phyloP scores from a whole-genome alignment of 257 asterid genomes.

The Capsicum rhomboideum region DNA sequence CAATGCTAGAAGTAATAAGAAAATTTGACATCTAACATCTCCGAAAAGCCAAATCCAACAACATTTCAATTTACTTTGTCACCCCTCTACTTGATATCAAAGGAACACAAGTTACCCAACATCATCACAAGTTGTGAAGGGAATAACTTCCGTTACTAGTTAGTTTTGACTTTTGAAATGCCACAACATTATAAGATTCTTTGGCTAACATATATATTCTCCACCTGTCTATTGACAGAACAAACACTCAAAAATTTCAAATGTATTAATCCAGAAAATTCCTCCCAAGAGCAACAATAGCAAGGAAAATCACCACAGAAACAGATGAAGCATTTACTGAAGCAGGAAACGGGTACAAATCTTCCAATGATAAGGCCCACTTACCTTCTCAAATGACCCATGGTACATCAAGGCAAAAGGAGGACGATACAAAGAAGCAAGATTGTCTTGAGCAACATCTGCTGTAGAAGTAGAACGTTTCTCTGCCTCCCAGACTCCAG shows the following conservation, averaged over 20 bases:
- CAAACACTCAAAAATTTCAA: background rate
- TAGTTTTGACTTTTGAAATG: background rate
- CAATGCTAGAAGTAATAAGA: background rate
- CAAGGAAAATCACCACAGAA: background rate
- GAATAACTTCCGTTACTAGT: background rate
- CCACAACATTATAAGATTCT: background rate
- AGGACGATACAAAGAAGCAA: slow-evolving; percentile 94
- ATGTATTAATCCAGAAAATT: background rate
- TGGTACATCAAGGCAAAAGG: slow-evolving; percentile 87
- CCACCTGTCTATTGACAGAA: background rate
- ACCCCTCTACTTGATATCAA: background rate
- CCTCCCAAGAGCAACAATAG: background rate
- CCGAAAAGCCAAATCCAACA: background rate
- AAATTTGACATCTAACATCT: background rate
- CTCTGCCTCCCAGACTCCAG: slow-evolving; percentile 82
- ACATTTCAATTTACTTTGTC: background rate
- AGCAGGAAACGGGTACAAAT: background rate
- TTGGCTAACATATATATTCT: background rate
- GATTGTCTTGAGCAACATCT: slow-evolving; percentile 65
- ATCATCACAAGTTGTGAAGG: background rate
- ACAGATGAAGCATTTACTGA: background rate
- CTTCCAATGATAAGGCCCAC: slow-evolving; percentile 1
- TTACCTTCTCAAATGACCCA: slow-evolving; percentile 89
- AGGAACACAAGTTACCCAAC: background rate
- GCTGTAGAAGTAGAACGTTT: slow-evolving; percentile 58